These are phyloP conservation scores for Pochonia chlamydosporia DNA, from an alignment of 2,329 filamentous ascomycete species.

Conservation along the genomic window DNA sequence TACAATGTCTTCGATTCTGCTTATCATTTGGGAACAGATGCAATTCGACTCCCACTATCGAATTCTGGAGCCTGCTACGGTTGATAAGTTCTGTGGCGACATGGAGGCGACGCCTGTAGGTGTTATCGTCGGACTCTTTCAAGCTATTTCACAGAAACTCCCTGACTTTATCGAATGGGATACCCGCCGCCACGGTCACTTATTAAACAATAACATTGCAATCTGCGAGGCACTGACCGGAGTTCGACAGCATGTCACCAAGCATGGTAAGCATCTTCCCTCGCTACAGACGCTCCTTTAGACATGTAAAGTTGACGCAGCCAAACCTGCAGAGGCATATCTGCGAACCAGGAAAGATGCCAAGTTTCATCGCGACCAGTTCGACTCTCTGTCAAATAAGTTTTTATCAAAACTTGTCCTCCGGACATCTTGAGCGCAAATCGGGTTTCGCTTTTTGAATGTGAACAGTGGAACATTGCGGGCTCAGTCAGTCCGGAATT, in stretches of 20 bases:
- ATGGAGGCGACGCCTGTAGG: constrained; percentile 96
- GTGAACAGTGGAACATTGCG: too few species aligned
- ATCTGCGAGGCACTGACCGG: constrained; percentile 96
- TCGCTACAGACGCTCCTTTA: too few species aligned
- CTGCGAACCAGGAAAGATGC: constrained; percentile 71
- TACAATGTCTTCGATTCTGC: constrained; percentile 87
- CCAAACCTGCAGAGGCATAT: constrained; percentile 63
- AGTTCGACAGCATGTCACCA: constrained; percentile 84
- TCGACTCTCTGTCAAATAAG: constrained; percentile 94
- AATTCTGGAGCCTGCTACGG: constrained; percentile 73
- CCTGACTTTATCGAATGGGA: constrained; percentile 93
- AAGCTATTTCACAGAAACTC: constrained; percentile 94
- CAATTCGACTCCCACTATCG: constrained; percentile 98
- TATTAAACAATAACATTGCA: constrained; percentile 84
- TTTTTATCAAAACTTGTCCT: constrained; percentile 96
- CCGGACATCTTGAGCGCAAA: too few species aligned
- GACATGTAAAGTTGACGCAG: too few species aligned
- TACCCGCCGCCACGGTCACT: constrained; percentile 80
- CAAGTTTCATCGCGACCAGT: constrained; percentile 86
- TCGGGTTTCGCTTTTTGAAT: too few species aligned
- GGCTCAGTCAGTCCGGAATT: too few species aligned
- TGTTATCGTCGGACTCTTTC: constrained; percentile 94
- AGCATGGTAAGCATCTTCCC: constrained; percentile 84
- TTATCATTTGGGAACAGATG: constrained; percentile 97
- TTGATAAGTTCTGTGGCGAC: constrained; percentile 91